Base-by-base conservation (phyloP, 306 rosid species). In the Castanea crenata region DNA sequence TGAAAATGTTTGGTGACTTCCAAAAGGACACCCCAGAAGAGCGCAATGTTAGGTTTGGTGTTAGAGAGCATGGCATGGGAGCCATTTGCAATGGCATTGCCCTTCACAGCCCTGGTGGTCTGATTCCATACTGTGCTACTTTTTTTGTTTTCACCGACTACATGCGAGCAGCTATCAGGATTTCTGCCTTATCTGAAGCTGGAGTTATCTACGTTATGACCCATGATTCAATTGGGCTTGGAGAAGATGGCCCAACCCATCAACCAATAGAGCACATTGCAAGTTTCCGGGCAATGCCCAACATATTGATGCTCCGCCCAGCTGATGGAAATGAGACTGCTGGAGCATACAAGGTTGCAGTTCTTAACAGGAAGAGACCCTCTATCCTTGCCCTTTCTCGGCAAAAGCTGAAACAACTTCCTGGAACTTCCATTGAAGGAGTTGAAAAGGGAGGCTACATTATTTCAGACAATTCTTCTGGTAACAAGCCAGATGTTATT, bases 181-280 rank as follows among this genome's bases (percentile, higher is more conserved):
- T 95, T 72, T 91, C 99, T 38, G 99, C 99, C 51, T 83, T 95
- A 56, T 76, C 88, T 5, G 92, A 84, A 77, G 82, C 94, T 8
- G 78, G 98, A 63, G 99, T 95, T 12, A 93, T 95, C 75, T 91
- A 95, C 25, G 93, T 95, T 64, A 95, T 95, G 99, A 95, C 99
- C 68, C 99, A 95, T 3, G 99, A 95, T 83, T 95, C 99, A 4
- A 96, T 96, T 54, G 99, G 99, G 54, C 98, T 96, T 4, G 99
- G 99, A 81, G 99, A 96, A 87, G 99, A 96, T 71, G 99, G 99
- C 1, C 99, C 99, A n/a, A 96, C 99, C 84, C 99, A 96, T 81
- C 99, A 96, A 74, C 99, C 99, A 15, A 82, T 96, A 32, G 99
- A 96, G 86, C 99, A 96, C 78, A 73, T 96, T 74, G 99, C 99